Evolutionary conservation across 2,329 filamentous ascomycete genomes (phyloP), one percentile per base, ranked within the genome.

Genomic region (Fusarium odoratissimum): DNA sequence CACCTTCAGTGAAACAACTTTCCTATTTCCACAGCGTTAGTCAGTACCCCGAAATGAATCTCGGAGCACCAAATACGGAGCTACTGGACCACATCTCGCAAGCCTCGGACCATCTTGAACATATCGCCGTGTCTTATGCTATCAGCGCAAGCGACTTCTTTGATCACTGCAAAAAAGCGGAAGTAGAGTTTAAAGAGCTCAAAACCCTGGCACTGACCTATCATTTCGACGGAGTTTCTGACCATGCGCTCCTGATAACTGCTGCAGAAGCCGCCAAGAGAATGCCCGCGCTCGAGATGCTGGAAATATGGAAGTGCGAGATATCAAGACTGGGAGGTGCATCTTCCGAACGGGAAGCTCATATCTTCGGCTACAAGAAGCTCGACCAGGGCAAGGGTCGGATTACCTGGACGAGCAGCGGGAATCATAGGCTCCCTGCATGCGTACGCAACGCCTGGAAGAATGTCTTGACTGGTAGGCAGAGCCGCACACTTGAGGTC

Each of bases 391-490:
- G 3, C 8, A 33, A 4, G 6, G 5, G 30, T 19, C n/a, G 46
- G 8, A 33, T 49, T 19, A 19, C 8, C 6, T 49, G 30, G 46
- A 30, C 7, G 30, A 33, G 11, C n/a, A 19, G 16, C 8, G 11
- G n/a, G 8, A 3, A 10, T 23, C 11, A 14, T 19, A 23, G 4
- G 5, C 11, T 49, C n/a, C 6, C 4, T 14, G 3, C 11, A 13
- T 10, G 6, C 8, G 11, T 19, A 8, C 17, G 16, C 11, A 19
- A 1, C 2, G 8, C 30, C 11, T 49, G 30, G 46, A 13, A 23
- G 2, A 11, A n/a, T 31, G 28, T 9, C 45, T n/a, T 31, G 9
- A 13, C 13, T 17, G 28, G 21, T 28, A 21, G 0, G 12, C 11
- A 8, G 23, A 25, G 10, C 7, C 17, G 4, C 4, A 16, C 28